Evolutionary conservation across 2,329 filamentous ascomycete genomes (phyloP).

Genomic region (Colletotrichum filicis): DNA sequence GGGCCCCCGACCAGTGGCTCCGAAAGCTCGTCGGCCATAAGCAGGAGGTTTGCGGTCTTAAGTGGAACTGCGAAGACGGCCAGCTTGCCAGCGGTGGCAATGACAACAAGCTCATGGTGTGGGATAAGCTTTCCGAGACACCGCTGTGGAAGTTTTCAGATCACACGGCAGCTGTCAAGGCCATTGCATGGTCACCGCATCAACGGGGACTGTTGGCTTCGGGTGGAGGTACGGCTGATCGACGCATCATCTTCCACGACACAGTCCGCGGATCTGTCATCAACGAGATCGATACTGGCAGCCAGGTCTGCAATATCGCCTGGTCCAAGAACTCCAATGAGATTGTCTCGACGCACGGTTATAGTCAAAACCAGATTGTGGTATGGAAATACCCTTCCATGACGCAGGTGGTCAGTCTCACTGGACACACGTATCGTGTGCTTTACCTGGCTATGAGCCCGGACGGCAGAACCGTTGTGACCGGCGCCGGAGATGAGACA

Average conservation of each 20-base stretch:
- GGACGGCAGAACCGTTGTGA: constrained; percentile 92
- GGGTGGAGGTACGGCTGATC: constrained; percentile 93
- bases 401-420: constrained; percentile 95
- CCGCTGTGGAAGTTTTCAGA: constrained; percentile 95
- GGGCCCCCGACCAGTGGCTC: constrained; percentile 90
- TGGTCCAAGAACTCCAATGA: constrained; percentile 99
- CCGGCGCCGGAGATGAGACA: constrained; percentile 95
- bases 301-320: constrained; percentile 97
- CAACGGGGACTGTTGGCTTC: constrained; percentile 94
- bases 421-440: constrained; percentile 96
- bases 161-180: constrained; percentile 95
- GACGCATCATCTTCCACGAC: constrained; percentile 98
- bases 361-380: constrained; percentile 98
- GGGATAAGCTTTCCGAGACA: constrained; percentile 94
- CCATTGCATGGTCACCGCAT: constrained; percentile 97
- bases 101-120: constrained; percentile 98
- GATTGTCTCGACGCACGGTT: constrained; percentile 96
- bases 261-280: constrained; percentile 83
- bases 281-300: constrained; percentile 94
- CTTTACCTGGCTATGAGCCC: constrained; percentile 98
- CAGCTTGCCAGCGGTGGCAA: constrained; percentile 96
- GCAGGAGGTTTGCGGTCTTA: constrained; percentile 95
- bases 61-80: constrained; percentile 96
- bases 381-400: constrained; percentile 99
- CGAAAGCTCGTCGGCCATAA: constrained; percentile 92